These are phyloP conservation scores for Hypoxylon sp. DNA, from an alignment of 2,329 filamentous ascomycete genomes.

Conservation along the genomic window DNA sequence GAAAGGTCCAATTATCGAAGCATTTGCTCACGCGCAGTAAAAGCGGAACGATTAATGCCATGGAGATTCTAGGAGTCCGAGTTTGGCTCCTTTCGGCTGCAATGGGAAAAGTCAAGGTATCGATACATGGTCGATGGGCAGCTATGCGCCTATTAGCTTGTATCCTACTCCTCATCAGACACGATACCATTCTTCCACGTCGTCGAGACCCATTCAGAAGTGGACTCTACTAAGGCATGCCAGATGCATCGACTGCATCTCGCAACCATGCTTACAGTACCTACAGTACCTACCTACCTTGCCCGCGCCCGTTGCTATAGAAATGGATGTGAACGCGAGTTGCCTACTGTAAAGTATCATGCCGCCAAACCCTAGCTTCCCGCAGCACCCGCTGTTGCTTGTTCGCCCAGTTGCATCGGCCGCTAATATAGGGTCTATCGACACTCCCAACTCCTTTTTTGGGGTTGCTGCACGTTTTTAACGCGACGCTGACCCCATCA, in stretches of 20 bases:
- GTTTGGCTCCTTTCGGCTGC: constrained; percentile 30
- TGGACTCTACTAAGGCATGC: constrained; percentile 47
- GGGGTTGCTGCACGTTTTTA: constrained; percentile 34
- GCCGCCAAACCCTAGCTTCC: constrained; percentile 41
- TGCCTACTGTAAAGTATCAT: constrained; percentile 29
- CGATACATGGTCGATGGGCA: constrained; percentile 58
- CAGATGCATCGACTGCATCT: constrained; percentile 46
- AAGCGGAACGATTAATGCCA: constrained; percentile 25
- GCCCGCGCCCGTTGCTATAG: constrained; percentile 37
- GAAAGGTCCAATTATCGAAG: constrained; percentile 38
- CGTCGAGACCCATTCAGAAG: constrained; percentile 47
- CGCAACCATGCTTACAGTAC: constrained; percentile 23
- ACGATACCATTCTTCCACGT: constrained; percentile 50
- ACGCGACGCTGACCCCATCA: constrained; percentile 34
- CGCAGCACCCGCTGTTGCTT: constrained; percentile 38
- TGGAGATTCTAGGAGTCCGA: constrained; percentile 11
- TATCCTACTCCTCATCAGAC: constrained; percentile 47
- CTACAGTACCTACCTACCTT: neutral
- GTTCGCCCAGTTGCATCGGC: constrained; percentile 43
- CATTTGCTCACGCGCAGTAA: constrained; percentile 38
- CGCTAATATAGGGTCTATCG: constrained; percentile 45
- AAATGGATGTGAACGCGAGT: constrained; percentile 30
- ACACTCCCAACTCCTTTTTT: constrained; percentile 42
- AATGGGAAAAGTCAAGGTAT: constrained; percentile 48
- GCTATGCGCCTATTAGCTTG: constrained; percentile 55